phyloP scores from a whole-genome alignment of 352 stramenopile species.

The Globisporangium ultimum region DNA sequence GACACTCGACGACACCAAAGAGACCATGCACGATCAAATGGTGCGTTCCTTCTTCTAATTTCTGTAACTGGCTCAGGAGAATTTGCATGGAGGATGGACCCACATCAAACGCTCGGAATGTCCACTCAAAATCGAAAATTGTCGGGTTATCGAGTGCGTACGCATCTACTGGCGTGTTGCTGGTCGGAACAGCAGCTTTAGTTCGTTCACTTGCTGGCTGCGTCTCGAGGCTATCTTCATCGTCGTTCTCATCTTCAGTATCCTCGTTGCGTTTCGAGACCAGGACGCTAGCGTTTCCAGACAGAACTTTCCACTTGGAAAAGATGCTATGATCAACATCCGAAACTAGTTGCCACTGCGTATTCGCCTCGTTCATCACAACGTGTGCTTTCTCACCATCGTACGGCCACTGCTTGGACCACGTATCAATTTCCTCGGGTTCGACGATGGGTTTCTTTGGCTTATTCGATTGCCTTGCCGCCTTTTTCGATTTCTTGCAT shows the following conservation, averaged over 20 bases:
- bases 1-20: constrained; percentile 51
- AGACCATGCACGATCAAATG: constrained; percentile 47
- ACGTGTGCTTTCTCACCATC: constrained; percentile 44
- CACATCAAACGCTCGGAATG: constrained; percentile 54
- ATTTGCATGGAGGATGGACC: constrained; percentile 41
- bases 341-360: constrained; percentile 13
- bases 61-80: constrained; percentile 18
- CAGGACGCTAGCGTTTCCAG: constrained; percentile 7
- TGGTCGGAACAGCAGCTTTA: neutral
- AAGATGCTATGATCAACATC: constrained; percentile 21
- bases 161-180: neutral
- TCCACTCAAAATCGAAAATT: constrained; percentile 53
- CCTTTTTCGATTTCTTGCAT: constrained; percentile 14
- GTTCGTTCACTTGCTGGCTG: constrained; percentile 1
- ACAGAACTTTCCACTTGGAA: constrained; percentile 6
- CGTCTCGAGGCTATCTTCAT: constrained; percentile 17
- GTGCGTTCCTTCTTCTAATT: constrained; percentile 3
- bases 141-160: constrained; percentile 14
- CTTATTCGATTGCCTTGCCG: constrained; percentile 12
- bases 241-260: constrained; percentile 27
- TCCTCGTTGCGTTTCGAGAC: neutral
- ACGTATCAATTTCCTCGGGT: constrained; percentile 24
- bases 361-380: constrained; percentile 15
- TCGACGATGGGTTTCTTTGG: constrained; percentile 16
- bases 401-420: constrained; percentile 24